Evolutionary conservation across 208 protist species (phyloP).

Genomic region (Acanthamoeba royreba): DNA sequence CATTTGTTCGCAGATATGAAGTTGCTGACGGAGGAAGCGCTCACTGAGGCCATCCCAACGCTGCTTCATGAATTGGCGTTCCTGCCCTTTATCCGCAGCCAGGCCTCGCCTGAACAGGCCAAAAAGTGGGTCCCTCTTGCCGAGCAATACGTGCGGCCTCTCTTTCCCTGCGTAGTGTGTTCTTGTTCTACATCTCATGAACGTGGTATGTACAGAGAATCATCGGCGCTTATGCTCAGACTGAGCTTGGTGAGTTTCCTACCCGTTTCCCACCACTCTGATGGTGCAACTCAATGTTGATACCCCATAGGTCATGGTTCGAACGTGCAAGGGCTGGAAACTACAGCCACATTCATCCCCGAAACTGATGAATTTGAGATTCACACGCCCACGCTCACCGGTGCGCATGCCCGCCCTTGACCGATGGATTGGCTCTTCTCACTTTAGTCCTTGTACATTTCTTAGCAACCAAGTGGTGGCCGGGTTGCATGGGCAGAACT

Average conservation of each 20-base stretch:
- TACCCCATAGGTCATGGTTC: not conserved
- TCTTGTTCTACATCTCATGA: not conserved
- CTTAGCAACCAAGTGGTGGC: slow-evolving; percentile 68
- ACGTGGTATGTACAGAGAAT: not conserved
- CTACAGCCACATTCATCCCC: slow-evolving; percentile 66
- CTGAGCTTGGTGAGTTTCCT: slow-evolving; percentile 22
- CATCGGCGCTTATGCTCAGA: slow-evolving; percentile 48
- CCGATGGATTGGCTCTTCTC: not conserved
- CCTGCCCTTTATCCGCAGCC: slow-evolving; percentile 37
- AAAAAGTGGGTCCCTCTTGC: slow-evolving; percentile 24
- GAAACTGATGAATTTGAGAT: slow-evolving; percentile 71
- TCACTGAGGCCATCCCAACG: not conserved
- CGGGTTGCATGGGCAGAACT: slow-evolving; percentile 54
- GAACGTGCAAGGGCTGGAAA: slow-evolving; percentile 74
- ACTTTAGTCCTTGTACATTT: not conserved
- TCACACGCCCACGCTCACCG: slow-evolving; percentile 61
- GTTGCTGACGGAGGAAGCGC: not conserved
- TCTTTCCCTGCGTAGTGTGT: not conserved
- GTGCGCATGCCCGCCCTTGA: not conserved
- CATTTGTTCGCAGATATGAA: not conserved
- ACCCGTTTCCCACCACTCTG: not conserved
- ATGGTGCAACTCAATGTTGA: not conserved
- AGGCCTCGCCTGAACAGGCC: not conserved
- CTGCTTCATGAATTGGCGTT: slow-evolving; percentile 35
- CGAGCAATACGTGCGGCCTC: not conserved